Base-by-base conservation (phyloP, 768 basidiomycete species). In the Mycena capillaripes region DNA sequence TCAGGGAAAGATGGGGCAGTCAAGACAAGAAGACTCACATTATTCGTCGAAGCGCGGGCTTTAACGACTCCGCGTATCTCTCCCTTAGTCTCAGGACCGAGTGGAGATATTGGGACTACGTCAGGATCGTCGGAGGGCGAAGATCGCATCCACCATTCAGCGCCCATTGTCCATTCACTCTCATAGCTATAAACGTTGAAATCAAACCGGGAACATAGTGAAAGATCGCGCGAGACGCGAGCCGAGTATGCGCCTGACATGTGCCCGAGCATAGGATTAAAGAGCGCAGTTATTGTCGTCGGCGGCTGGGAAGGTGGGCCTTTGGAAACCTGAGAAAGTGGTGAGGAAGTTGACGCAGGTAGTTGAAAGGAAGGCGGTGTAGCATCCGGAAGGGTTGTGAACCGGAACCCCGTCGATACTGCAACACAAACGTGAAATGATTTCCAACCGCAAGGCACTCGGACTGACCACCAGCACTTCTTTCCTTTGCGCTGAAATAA, bases 121-220 rank as follows among this genome's bases (percentile, higher is more conserved):
- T 73, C 63, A 17, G 71, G 70, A 14, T 75, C 75, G 61, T 82
- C 80, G 16, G 81, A 76, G 23, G 81, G 82, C 6, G 86, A 83
- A 27, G 91, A 89, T 25, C 96, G 89, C 79, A 96, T 88, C 96
- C 96, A 98, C 95, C 96, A 98, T 80, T 98, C 97, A 1, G 94
- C 93, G 3, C 97, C 97, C 84, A 98, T 89, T 12, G 95, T 93
- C 93, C 97, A 94, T 80, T 98, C 97, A 81, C 95, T 97, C 76
- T 97, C 96, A 81, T 96, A 98, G 82, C 95, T 97, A 80, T 98
- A 98, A 30, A 97, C 90, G 78, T 99, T 99, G 83, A 98, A 96
- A 79, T 98, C 96, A 79, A 97, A 99, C 25, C 95, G 91, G 0
- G 95, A 93, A 59, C 95, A 95, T 23, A 99, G 80, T 0, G 95